Evolutionary conservation across 2,329 filamentous ascomycete species (phyloP).

Genomic region (Neofusicoccum laricinum): DNA sequence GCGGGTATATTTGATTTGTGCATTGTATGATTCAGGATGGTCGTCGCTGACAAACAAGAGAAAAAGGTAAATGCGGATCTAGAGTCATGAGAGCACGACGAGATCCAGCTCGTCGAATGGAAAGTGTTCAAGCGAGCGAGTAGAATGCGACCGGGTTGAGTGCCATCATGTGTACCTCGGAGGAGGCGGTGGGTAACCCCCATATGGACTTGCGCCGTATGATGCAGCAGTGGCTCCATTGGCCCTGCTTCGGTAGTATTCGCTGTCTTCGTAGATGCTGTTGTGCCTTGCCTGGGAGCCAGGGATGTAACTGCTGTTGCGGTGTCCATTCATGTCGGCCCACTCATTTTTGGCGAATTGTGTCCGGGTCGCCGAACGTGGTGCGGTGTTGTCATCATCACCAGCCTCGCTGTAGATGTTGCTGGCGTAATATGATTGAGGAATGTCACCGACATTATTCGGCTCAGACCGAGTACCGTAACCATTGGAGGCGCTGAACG

Average conservation of each 20-base stretch:
- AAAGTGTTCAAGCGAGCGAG: neutral
- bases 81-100: neutral
- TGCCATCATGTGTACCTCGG: slow-evolving; percentile 4
- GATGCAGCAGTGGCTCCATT: neutral
- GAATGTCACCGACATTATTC: slow-evolving; percentile 29
- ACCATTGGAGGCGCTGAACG: slow-evolving; percentile 24
- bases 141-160: neutral
- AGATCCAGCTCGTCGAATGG: slow-evolving; percentile 5
- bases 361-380: neutral
- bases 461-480: slow-evolving; percentile 35
- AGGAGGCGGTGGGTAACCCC: slow-evolving; percentile 12
- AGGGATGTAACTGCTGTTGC: slow-evolving; percentile 2
- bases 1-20: slow-evolving; percentile 11
- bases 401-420: slow-evolving; percentile 30
- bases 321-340: slow-evolving; percentile 18
- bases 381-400: slow-evolving; percentile 25
- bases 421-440: slow-evolving; percentile 29
- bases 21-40: neutral
- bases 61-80: neutral
- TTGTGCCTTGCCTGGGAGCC: slow-evolving; percentile 4
- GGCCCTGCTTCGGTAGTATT: neutral
- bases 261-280: slow-evolving; percentile 3
- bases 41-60: neutral
- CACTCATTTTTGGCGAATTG: slow-evolving; percentile 28
- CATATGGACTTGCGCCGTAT: neutral